A percentile compares a stretch with the other conserved stretches of the same genome.
Conservation (phyloP, 495 filamentous ascomycete genomes). For the Ramalina peruviana region DNA sequence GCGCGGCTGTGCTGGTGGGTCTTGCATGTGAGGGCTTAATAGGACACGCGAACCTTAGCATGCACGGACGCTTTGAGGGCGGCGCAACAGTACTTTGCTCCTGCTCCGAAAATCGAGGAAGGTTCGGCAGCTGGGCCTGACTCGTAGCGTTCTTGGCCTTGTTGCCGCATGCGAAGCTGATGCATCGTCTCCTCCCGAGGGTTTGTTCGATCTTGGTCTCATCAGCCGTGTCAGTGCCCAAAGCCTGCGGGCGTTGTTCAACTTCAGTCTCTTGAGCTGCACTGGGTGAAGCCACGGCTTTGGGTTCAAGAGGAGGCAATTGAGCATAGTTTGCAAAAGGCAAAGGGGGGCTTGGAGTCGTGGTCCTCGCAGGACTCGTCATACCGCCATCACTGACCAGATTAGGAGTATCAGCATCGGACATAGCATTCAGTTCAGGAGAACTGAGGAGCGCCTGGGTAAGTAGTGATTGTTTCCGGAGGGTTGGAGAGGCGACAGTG, state of each 20-base stretch:
- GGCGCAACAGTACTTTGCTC: conserved; percentile 2
- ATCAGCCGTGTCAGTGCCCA: conserved; percentile 15
- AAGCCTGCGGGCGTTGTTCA: conserved; percentile 14
- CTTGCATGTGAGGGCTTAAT: conserved; percentile 24
- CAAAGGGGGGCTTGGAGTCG: conserved; percentile 73
- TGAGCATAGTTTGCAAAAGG: conserved; percentile 23
- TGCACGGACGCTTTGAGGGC: conserved; percentile 35
- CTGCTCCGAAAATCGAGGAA: no score
- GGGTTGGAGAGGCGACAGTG: conserved; percentile 27
- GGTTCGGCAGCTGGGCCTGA: no score
- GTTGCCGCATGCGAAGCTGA: conserved; percentile 72
- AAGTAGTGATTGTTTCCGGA: conserved; percentile 55
- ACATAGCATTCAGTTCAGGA: conserved; percentile 36
- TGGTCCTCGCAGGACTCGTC: conserved; percentile 81
- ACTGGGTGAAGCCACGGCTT: background rate
- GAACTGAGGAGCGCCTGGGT: conserved; percentile 62
- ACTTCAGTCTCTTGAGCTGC: background rate
- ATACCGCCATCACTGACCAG: conserved; percentile 83
- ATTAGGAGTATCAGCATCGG: conserved; percentile 21
- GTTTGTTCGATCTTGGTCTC: conserved; percentile 39
- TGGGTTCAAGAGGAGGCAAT: background rate
- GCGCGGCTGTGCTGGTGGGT: background rate
- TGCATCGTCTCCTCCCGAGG: conserved; percentile 68
- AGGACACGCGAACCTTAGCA: conserved; percentile 49
- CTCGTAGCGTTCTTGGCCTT: background rate